Percentiles rank a stretch among this genome's conserved stretches.
Conservation (phyloP, 306 rosid genomes). For the Prunus davidiana region DNA sequence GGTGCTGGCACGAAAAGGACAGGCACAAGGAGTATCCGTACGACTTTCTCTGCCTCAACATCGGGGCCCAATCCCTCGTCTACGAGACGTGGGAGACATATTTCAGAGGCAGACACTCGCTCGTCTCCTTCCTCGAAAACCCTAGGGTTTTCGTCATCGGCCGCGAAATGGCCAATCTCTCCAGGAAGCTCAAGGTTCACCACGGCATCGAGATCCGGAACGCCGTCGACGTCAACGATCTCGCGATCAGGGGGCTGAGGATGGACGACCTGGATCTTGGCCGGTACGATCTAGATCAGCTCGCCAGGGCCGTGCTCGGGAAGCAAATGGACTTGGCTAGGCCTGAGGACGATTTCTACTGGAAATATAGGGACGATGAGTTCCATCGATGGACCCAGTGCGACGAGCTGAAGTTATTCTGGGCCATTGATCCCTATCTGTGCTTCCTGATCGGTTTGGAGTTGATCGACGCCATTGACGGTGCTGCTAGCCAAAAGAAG, state of each 20-base stretch:
- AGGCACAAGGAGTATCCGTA: background rate
- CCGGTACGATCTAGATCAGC: slow-evolving; percentile 15
- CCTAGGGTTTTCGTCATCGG: slow-evolving; percentile 19
- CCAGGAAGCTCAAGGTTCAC: background rate
- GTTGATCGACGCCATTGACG: background rate
- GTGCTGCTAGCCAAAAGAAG: background rate
- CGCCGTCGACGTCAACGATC: slow-evolving; percentile 5
- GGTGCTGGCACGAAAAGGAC: too few relatives aligned
- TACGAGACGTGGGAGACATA: background rate
- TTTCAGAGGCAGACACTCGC: background rate
- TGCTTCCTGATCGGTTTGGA: slow-evolving; percentile 11
- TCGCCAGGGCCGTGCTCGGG: slow-evolving; percentile 18
- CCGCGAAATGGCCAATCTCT: background rate
- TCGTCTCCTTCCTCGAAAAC: slow-evolving; percentile 12
- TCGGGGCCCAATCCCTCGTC: slow-evolving; percentile 23
- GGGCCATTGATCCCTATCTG: slow-evolving; percentile 19
- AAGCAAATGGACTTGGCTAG: slow-evolving; percentile 9
- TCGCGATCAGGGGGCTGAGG: slow-evolving; percentile 1
- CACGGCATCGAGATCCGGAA: slow-evolving; percentile 19
- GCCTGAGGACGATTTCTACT: background rate
- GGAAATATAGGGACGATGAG: background rate
- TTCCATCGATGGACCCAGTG: background rate
- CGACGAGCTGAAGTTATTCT: slow-evolving; percentile 10
- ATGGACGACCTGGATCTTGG: slow-evolving; percentile 11
- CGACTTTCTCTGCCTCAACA: slow-evolving; percentile 20